Percentiles rank a stretch among this genome's conserved stretches.
Conservation (phyloP, 352 stramenopile species). For the Pythium apleroticum region DNA sequence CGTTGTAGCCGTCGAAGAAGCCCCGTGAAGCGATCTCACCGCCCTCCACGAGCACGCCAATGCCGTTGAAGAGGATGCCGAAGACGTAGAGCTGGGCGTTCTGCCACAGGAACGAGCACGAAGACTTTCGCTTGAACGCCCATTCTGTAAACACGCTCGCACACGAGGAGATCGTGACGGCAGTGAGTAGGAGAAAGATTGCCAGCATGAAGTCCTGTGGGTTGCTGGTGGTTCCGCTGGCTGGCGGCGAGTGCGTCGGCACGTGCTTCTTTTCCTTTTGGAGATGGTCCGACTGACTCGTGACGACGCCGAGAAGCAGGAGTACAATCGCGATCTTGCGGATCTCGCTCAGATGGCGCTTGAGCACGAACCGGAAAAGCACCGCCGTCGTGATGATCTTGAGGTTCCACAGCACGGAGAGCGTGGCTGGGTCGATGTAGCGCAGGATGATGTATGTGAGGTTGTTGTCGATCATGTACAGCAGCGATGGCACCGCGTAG, state of each 20-base stretch:
- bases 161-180: constrained; percentile 76
- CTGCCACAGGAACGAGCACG: constrained; percentile 78
- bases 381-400: constrained; percentile 86
- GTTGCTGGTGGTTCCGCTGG: not conserved
- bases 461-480: constrained; percentile 90
- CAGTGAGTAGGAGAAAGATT: constrained; percentile 68
- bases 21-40: constrained; percentile 43
- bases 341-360: constrained; percentile 66
- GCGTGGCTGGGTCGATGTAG: constrained; percentile 82
- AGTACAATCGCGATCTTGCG: constrained; percentile 75
- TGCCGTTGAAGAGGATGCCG: constrained; percentile 78
- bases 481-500: constrained; percentile 81
- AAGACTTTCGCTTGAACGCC: constrained; percentile 78
- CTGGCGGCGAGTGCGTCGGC: constrained; percentile 8
- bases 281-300: constrained; percentile 74
- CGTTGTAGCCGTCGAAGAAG: constrained; percentile 83
- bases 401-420: constrained; percentile 88
- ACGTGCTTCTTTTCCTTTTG: constrained; percentile 28
- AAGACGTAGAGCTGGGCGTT: constrained; percentile 83
- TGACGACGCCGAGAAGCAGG: constrained; percentile 76
- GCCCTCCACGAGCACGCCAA: constrained; percentile 55
- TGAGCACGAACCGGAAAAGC: constrained; percentile 82
- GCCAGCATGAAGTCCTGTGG: constrained; percentile 40
- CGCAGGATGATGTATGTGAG: constrained; percentile 87
- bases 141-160: constrained; percentile 86